Evolutionary conservation across 352 stramenopile species (phyloP), one percentile per base, ranked within the genome.

Genomic region (Pythium dissimile): DNA sequence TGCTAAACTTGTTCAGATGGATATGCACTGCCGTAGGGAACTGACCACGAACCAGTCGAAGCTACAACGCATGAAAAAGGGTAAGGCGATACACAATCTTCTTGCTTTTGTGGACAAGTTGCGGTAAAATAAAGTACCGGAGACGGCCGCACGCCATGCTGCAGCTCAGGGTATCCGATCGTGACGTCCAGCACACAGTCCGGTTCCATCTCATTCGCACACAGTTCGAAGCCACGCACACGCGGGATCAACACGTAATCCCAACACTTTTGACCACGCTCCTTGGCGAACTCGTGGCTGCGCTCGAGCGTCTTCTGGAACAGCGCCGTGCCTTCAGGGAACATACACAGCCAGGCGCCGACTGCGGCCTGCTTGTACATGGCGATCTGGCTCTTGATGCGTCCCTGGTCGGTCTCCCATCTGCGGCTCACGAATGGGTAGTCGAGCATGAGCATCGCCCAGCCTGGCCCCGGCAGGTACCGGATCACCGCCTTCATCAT

Each of bases 401-500:
- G 66, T 8, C 58, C 51, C 39, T 88, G 64, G 59, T 92, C 84
- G 16, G 79, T 86, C 10, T 68, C 72, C 81, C 81, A 92, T 27
- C 76, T 78, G 28, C 81, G 84, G 50, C 84, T 81, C 42, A 92
- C 67, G 57, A 80, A 94, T 13, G 80, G 81, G 47, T 86, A 89
- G 20, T 88, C 68, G 16, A 92, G 65, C 54, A 92, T 58, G 35
- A 88, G 32, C 56, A 91, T 75, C 10, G 80, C 66, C 79, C 84
- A 89, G 9, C 84, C 84, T 3, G 86, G 66, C 0, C 79, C 77
- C 4, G 81, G 80, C 7, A 82, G 67, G 31, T 69, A 74, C 32
- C 78, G 79, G 27, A 92, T 83, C 10, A 76, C 53, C 12, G 81
- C 72, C 58, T 92, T 92, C 69, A 91, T 80, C 80, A 92, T 92